Base-by-base conservation (phyloP, 371 early-diverging fungal species). In the Rhizopus microsporus region DNA sequence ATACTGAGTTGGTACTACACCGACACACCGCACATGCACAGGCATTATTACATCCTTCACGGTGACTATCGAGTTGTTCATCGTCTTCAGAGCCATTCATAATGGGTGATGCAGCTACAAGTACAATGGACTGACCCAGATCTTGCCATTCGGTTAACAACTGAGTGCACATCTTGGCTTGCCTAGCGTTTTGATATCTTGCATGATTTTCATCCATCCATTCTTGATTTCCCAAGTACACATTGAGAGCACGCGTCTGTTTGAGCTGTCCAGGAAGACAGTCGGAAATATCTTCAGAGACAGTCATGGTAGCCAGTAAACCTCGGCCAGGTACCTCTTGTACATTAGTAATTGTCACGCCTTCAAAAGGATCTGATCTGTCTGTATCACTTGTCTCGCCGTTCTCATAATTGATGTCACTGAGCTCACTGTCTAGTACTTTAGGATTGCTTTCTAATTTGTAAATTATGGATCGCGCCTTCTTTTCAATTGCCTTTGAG, bases 161-260 rank as follows among this genome's bases (percentile, higher is more conserved):
- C 10, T 63, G 53, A 6, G 59, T 63, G 8, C 64, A 64, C 15
- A 31, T 40, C 16, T 72, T 74, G 0, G 77, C 72, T 51, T 74
- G 73, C 3, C 72, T 68, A 13, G 72, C 68, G n/a, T 58, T 68
- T 6, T 75, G 72, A 37, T 77, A 80, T 4, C 75, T 70, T 2
- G 87, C 88, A 3, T 71, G 67, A 33, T 88, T 86, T 57, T 83
- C 84, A 31, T 81, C 63, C 83, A 88, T 87, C 89, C 89, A 90
- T 33, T 80, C 79, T 48, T 84, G 80, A 52, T 87, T 89, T 3
- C 89, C 89, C 30, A 88, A 65, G 57, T 84, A 78, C 0, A 84
- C 78, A 42, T 81, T 82, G 16, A 83, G 38, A 0, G 75, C 79
- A 2, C 80, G 75, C 31, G 71, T 59, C 9, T 74, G 66, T 3